phyloP scores from a whole-genome alignment of 2,329 filamentous ascomycete genomes.

The Botrytis byssoidea region DNA sequence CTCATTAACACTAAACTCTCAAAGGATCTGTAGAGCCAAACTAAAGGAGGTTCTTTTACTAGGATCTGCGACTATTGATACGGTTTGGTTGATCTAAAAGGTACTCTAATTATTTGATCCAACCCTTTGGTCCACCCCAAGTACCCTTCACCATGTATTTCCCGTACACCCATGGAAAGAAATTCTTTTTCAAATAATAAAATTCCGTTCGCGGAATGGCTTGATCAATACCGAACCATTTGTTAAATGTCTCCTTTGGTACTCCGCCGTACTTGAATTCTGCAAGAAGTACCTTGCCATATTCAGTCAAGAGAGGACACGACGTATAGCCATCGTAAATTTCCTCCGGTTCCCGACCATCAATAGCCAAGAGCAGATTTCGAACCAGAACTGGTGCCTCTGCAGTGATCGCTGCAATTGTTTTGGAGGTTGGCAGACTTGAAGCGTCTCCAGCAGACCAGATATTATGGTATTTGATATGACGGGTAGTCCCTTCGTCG shows the following conservation, averaged over 20 bases:
- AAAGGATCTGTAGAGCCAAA: not conserved
- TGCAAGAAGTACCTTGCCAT: constrained; percentile 61
- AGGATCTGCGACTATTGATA: not conserved
- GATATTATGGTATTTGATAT: constrained; percentile 55
- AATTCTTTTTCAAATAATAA: constrained; percentile 64
- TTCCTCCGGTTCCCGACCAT: constrained; percentile 47
- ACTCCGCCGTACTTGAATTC: constrained; percentile 65
- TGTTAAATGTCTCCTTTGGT: constrained; percentile 61
- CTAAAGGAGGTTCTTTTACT: not conserved
- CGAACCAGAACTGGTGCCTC: constrained; percentile 52
- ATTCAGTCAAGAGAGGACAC: constrained; percentile 54
- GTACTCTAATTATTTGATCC: not conserved
- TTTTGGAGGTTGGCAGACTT: constrained; percentile 58
- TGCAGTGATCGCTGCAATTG: constrained; percentile 52
- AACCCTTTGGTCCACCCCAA: constrained; percentile 61
- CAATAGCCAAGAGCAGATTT: constrained; percentile 47
- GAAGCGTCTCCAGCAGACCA: constrained; percentile 60
- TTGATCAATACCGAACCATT: constrained; percentile 57
- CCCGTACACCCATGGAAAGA: constrained; percentile 66
- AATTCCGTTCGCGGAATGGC: constrained; percentile 54
- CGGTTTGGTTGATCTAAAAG: not conserved
- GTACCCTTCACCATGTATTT: constrained; percentile 60
- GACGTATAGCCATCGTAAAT: constrained; percentile 56
- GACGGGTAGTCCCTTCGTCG: constrained; percentile 51
- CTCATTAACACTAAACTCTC: not conserved